Evolutionary conservation across 2,329 filamentous ascomycete genomes (phyloP).

Genomic region (Aureobasidium leucospermi): DNA sequence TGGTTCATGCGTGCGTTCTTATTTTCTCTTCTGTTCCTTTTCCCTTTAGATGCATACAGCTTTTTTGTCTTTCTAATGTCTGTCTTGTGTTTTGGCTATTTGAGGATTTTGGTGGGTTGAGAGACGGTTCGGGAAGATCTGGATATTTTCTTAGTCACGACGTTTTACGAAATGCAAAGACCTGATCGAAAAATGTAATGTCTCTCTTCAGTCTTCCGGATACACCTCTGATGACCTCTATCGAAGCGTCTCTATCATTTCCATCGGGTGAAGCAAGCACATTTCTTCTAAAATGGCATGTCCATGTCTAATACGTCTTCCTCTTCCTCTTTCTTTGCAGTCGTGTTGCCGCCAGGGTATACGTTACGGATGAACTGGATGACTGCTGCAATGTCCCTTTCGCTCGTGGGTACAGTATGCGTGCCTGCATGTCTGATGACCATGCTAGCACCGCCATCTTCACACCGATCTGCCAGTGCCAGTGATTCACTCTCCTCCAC

Average conservation of each 20-base stretch:
- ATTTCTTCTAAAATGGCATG: slow-evolving; percentile 45
- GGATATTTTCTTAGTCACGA: not conserved
- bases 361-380: slow-evolving; percentile 60
- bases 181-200: not conserved
- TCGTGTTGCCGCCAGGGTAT: slow-evolving; percentile 31
- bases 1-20: not conserved
- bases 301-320: slow-evolving; percentile 62
- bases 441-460: slow-evolving; percentile 27
- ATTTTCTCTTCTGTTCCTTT: not conserved
- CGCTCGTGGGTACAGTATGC: slow-evolving; percentile 75
- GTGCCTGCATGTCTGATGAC: slow-evolving; percentile 74
- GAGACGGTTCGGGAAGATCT: not conserved
- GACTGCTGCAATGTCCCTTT: slow-evolving; percentile 70
- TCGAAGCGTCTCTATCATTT: not conserved
- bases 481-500: slow-evolving; percentile 70
- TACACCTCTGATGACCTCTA: not conserved
- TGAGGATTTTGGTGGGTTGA: not conserved
- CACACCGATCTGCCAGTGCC: slow-evolving; percentile 59
- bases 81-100: not conserved
- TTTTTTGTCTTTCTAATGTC: not conserved
- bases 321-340: slow-evolving; percentile 25
- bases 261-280: not conserved
- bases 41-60: not conserved
- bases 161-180: not conserved
- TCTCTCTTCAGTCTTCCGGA: not conserved